Conservation (phyloP, 1,284 basidiomycete genomes). For the Leccinum subrobustum region DNA sequence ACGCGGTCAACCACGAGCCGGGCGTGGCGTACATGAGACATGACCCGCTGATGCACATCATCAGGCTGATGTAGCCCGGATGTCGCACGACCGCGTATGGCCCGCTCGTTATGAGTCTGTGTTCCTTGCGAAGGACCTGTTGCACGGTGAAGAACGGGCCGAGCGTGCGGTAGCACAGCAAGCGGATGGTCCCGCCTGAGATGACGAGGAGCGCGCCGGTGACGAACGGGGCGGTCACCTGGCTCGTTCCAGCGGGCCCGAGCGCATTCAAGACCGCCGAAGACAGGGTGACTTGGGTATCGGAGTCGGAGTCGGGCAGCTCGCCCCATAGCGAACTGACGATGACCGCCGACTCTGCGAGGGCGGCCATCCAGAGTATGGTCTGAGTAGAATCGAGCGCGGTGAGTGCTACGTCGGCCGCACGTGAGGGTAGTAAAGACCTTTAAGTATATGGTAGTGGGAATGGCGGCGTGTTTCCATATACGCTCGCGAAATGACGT, state of each 20-base stretch:
- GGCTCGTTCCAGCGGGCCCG: conserved; percentile 8
- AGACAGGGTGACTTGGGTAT: neutral
- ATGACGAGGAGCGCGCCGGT: conserved; percentile 15
- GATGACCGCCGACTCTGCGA: conserved; percentile 10
- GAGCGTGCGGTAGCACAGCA: conserved; percentile 11
- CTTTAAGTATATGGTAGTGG: conserved; percentile 2
- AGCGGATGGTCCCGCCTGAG: conserved; percentile 7
- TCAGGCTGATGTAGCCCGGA: conserved; percentile 14
- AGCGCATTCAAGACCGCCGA: conserved; percentile 2
- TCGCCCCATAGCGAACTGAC: neutral
- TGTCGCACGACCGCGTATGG: conserved; percentile 24
- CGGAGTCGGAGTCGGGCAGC: neutral
- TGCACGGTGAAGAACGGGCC: conserved; percentile 21
- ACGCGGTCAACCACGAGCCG: conserved; percentile 15
- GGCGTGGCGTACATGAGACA: conserved; percentile 3
- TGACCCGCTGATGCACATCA: conserved; percentile 5
- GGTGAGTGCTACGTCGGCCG: neutral
- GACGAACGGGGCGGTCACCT: conserved; percentile 10
- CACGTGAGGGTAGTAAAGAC: neutral
- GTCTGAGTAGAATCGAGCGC: neutral
- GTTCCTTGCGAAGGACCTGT: conserved; percentile 15
- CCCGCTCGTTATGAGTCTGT: conserved; percentile 18
- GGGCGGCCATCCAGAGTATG: conserved; percentile 3
- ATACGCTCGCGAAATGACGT: conserved; percentile 2
- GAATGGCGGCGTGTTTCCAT: conserved; percentile 2